A percentile compares a stretch with the other conserved stretches of the same genome.
Evolutionary conservation across 768 basidiomycete genomes (phyloP).

Genomic region (Neoboletus magnificus): DNA sequence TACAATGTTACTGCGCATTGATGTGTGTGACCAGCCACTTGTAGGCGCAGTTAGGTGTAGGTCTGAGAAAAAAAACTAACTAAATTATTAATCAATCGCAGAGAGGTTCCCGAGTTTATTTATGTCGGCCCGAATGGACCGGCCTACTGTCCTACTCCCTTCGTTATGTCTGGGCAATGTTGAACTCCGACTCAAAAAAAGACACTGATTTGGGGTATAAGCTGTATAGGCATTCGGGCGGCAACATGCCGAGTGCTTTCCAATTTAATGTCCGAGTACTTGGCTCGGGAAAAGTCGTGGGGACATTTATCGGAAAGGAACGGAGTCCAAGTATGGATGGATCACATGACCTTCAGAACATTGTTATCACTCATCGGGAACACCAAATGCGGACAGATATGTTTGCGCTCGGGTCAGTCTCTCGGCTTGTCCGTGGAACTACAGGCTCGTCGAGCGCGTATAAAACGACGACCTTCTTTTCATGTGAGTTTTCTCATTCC

Average conservation of each 20-base stretch:
- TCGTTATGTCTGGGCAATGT: no score
- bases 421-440: not conserved
- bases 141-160: no score
- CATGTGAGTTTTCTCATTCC: not conserved
- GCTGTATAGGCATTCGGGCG: no score
- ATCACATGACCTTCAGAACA: not conserved
- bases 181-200: not conserved
- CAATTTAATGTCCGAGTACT: no score
- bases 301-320: not conserved
- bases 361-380: not conserved
- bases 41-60: no score
- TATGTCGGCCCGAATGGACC: no score
- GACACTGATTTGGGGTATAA: no score
- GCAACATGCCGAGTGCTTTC: no score
- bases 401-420: not conserved
- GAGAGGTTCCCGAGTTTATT: no score
- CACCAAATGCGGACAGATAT: not conserved
- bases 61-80: no score
- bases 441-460: not conserved
- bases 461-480: not conserved
- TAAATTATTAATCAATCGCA: no score
- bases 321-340: conserved; percentile 1
- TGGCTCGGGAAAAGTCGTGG: not conserved
- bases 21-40: not conserved
- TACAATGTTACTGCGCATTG: not conserved